Evolutionary conservation across 768 basidiomycete species (phyloP).

Genomic region (Zangia roseola): DNA sequence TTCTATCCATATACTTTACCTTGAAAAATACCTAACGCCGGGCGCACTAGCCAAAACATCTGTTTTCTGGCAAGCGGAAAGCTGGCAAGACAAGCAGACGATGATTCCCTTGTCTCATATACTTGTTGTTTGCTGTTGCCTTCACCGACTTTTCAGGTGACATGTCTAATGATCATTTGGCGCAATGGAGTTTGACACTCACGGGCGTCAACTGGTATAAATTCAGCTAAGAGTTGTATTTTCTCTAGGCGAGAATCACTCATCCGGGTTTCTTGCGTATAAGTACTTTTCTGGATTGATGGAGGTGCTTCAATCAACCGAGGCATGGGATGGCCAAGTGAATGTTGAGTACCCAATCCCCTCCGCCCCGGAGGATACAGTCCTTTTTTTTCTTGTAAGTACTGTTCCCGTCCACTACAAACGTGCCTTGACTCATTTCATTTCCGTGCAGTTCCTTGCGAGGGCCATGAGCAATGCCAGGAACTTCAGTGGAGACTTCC

Average conservation of each 20-base stretch:
- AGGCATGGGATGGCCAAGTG: background rate
- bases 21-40: conserved; percentile 2
- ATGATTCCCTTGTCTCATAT: conserved; percentile 33
- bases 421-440: too few relatives aligned
- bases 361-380: background rate
- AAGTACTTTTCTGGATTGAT: background rate
- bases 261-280: background rate
- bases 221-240: background rate
- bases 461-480: background rate
- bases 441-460: background rate
- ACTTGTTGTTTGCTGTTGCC: conserved; percentile 4
- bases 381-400: background rate
- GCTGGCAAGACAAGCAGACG: conserved; percentile 79
- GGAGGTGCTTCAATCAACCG: background rate
- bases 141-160: conserved; percentile 1
- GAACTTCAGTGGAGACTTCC: background rate
- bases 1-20: background rate
- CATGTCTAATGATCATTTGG: background rate
- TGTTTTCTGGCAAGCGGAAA: conserved; percentile 84
- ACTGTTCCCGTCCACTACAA: background rate
- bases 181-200: background rate
- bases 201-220: background rate
- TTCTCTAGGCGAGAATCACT: background rate
- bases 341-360: background rate
- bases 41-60: conserved; percentile 70